phyloP scores from a whole-genome alignment of 148 eudicot genomes.

The Nepenthes mirabilis region DNA sequence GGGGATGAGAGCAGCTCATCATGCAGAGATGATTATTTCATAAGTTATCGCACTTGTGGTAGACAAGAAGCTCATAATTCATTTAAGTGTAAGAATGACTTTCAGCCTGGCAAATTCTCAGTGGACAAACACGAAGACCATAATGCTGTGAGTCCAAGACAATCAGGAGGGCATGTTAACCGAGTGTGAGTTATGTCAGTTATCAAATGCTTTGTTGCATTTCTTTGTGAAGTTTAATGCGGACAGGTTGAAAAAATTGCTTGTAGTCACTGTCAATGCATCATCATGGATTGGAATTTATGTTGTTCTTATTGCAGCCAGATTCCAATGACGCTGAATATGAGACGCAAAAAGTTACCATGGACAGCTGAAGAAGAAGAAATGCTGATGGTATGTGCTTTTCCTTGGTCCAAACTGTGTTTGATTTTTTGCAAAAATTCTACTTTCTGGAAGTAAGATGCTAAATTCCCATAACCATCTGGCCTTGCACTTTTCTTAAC shows the following conservation, averaged over 20 bases:
- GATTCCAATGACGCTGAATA: not conserved
- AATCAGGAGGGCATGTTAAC: not conserved
- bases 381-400: conserved; percentile 34
- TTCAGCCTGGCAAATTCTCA: not conserved
- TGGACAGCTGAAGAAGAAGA: conserved; percentile 67
- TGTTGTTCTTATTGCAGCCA: not conserved
- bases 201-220: not conserved
- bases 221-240: not conserved
- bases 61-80: not conserved
- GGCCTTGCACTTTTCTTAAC: too few relatives aligned
- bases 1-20: not conserved
- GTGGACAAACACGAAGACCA: not conserved
- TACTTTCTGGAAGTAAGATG: not conserved
- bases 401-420: not conserved
- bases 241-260: not conserved
- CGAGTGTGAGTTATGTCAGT: not conserved
- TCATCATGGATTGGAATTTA: not conserved
- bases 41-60: not conserved
- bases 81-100: not conserved
- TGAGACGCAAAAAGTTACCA: conserved; percentile 27
- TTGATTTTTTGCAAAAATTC: not conserved
- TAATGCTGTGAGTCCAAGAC: not conserved
- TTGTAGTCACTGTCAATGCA: not conserved
- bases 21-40: not conserved
- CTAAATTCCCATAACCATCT: too few relatives aligned